Evolutionary conservation across 768 basidiomycete species (phyloP), one percentile per base, ranked within the genome.

Genomic region (Kwoniella pini): DNA sequence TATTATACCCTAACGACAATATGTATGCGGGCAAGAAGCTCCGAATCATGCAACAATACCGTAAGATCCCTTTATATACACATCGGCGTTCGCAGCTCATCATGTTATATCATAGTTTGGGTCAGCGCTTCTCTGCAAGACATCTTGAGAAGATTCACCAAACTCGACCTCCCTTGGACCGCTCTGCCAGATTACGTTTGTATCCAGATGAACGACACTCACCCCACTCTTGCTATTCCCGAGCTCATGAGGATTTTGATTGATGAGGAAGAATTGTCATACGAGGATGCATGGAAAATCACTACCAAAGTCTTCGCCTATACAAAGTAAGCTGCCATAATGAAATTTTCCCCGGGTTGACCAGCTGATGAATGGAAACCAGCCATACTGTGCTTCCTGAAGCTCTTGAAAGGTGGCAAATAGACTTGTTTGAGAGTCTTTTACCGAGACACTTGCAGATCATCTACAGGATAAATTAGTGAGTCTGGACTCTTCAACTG

Each of bases 1-100:
- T 97, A 6, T 82, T 97, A 30, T 98, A 99, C 80, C 96, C 95
- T 26, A 95, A 96, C 75, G 95, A 97, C 75, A 89, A 92, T 87
- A 79, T 74, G 76, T 81, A 66, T 39, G 58, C 63, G 21, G 81
- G 81, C 56, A 82, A 81, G 67, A 75, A 76, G 44, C 71, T 82
- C 22, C 86, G 95, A 56, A 83, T 98, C 67, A 94, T 95, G 81
- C 95, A 97, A 70, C 95, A 99, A 81, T 94, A 94, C 80, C 90
- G 96, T 81, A 74, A 75, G 74, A 64, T 54, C 52, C 62, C 48
- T 28, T n/a, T 36, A 11, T 15, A 22, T 27, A 24, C 26, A 39
- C 12, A 19, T 43, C 5, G 26, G 21, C 6, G 30, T 11, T 19
- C 19, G 4, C 28, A 13, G 39, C 51, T 60, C 19, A 49, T 26